Percentiles rank a stretch among this genome's conserved stretches.
Conservation (phyloP, 2,329 filamentous ascomycete species). For the Chalara sp. region DNA sequence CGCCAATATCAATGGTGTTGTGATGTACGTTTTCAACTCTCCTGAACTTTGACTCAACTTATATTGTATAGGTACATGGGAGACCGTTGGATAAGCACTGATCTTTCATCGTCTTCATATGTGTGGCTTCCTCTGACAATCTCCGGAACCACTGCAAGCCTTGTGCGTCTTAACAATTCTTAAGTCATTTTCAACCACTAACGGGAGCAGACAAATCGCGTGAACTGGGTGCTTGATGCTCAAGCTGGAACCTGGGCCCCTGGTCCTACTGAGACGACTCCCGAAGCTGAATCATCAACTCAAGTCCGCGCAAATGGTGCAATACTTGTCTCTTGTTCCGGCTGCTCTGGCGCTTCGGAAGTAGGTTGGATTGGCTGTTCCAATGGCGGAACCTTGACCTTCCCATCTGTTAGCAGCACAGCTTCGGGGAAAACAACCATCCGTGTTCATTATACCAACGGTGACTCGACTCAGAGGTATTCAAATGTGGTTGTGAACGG, state of each 20-base stretch:
- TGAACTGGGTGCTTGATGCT: slow-evolving; percentile 47
- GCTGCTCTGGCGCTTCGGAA: slow-evolving; percentile 41
- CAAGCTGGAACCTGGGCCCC: slow-evolving; percentile 36
- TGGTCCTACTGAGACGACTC: slow-evolving; percentile 37
- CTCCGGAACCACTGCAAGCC: slow-evolving; percentile 41
- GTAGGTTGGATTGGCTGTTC: slow-evolving; percentile 51
- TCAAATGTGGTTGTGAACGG: slow-evolving; percentile 52
- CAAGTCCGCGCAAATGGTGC: slow-evolving; percentile 39
- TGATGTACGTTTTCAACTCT: slow-evolving; percentile 16
- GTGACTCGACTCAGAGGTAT: slow-evolving; percentile 44
- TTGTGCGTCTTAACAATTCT: slow-evolving; percentile 23
- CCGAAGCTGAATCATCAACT: slow-evolving; percentile 43
- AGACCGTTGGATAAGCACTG: slow-evolving; percentile 56
- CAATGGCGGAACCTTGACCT: slow-evolving; percentile 38
- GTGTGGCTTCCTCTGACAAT: slow-evolving; percentile 56
- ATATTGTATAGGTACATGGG: slow-evolving; percentile 49
- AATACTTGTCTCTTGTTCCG: slow-evolving; percentile 37
- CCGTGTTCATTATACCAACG: slow-evolving; percentile 48
- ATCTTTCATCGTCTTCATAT: slow-evolving; percentile 55
- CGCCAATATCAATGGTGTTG: slow-evolving; percentile 34
- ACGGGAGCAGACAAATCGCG: slow-evolving; percentile 34
- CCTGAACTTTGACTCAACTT: neutral
- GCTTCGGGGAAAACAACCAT: slow-evolving; percentile 42
- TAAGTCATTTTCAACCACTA: neutral
- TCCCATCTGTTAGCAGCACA: slow-evolving; percentile 38